Evolutionary conservation across 164 flowering plant genomes (phyloP).

Genomic region (Kalanchoe fedtschenkoi): DNA sequence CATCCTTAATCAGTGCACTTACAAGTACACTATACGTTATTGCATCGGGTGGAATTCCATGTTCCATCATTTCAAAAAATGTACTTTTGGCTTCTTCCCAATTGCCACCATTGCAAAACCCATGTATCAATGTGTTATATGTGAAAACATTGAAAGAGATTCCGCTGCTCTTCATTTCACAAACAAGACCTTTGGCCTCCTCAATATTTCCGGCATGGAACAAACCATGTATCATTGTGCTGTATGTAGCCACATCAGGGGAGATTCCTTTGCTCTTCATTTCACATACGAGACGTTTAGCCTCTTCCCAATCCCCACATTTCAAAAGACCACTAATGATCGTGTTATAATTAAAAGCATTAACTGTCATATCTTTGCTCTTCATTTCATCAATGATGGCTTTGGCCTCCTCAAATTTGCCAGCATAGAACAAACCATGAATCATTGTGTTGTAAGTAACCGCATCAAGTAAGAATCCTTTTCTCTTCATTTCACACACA

Average conservation of each 20-base stretch:
- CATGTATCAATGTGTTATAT: not conserved
- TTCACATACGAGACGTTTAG: not conserved
- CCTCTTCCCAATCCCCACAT: constrained; percentile 5
- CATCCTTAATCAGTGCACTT: not conserved
- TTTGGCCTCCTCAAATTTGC: constrained; percentile 7
- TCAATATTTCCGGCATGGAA: not conserved
- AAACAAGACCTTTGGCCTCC: not conserved
- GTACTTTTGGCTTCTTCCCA: not conserved
- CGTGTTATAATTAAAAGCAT: constrained; percentile 6
- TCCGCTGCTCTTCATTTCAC: not conserved
- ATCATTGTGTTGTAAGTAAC: not conserved
- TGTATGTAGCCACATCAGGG: not conserved
- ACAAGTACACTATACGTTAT: not conserved
- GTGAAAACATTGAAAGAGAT: not conserved
- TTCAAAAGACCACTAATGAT: constrained; percentile 6
- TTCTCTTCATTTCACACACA: not conserved
- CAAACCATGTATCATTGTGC: constrained; percentile 1
- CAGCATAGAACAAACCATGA: not conserved
- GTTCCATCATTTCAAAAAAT: constrained; percentile 4
- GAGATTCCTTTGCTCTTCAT: constrained; percentile 9
- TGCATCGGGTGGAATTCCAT: not conserved
- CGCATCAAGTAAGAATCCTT: not conserved
- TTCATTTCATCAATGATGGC: constrained; percentile 1
- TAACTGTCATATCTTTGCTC: not conserved
- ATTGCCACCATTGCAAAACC: not conserved